phyloP scores from a whole-genome alignment of 192 early-diverging fungal genomes.

The Diversispora epigaea region DNA sequence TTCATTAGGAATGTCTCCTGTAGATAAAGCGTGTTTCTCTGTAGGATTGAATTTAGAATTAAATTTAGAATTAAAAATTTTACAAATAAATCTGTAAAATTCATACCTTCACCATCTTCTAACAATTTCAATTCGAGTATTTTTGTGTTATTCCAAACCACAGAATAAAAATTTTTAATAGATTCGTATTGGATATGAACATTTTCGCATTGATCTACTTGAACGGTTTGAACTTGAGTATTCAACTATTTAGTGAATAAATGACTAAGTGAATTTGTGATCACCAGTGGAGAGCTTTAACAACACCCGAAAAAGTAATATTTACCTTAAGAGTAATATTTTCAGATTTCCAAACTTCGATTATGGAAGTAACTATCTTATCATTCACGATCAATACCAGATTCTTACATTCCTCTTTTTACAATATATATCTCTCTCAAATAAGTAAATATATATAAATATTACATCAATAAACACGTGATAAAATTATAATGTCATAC shows the following conservation, averaged over 20 bases:
- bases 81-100: neutral
- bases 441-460: neutral
- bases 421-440: neutral
- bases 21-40: neutral
- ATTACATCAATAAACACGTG: neutral
- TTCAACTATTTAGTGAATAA: conserved; percentile 14
- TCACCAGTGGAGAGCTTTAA: neutral
- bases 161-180: conserved; percentile 8
- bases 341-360: conserved; percentile 23
- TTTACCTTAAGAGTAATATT: conserved; percentile 16
- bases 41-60: neutral
- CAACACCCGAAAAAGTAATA: neutral
- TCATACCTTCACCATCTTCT: conserved; percentile 25
- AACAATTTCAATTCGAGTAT: conserved; percentile 11
- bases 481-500: neutral
- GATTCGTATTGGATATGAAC: conserved; percentile 19
- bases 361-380: conserved; percentile 26
- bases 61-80: neutral
- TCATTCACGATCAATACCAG: conserved; percentile 21
- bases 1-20: neutral
- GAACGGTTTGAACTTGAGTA: conserved; percentile 28
- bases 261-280: neutral
- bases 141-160: conserved; percentile 14
- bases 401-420: conserved; percentile 26
- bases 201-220: conserved; percentile 29